Conservation (phyloP, 768 basidiomycete species). For the Nidularia pulvinata region DNA sequence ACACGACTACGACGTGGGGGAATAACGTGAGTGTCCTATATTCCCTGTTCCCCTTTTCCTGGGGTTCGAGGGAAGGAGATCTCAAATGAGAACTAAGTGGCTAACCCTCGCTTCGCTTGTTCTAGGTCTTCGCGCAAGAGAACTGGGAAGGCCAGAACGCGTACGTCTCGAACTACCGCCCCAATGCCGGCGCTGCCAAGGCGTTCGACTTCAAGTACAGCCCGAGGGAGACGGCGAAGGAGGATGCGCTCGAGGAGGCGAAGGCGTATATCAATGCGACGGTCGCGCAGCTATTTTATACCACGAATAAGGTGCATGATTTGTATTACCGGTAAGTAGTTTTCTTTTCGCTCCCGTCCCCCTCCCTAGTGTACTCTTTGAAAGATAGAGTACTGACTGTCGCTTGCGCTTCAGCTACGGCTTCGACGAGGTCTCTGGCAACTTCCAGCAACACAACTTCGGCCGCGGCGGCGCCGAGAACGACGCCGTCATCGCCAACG, state of each 20-base stretch:
- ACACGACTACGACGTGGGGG: constrained; percentile 83
- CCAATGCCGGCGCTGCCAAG: constrained; percentile 55
- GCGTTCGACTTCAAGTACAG: constrained; percentile 76
- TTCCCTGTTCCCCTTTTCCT: background rate
- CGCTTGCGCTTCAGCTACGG: constrained; percentile 58
- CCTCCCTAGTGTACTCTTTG: background rate
- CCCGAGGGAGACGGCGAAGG: constrained; percentile 54
- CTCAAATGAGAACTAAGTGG: background rate
- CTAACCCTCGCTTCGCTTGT: background rate
- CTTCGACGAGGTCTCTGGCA: constrained; percentile 89
- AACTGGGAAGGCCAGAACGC: constrained; percentile 78
- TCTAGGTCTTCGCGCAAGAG: constrained; percentile 92
- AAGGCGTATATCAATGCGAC: constrained; percentile 86
- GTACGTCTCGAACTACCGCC: constrained; percentile 79
- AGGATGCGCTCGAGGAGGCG: constrained; percentile 69
- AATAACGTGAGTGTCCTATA: constrained; percentile 60
- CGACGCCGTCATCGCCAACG: constrained; percentile 93
- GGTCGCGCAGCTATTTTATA: constrained; percentile 89
- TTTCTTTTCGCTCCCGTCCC: background rate
- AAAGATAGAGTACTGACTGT: background rate
- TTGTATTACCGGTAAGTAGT: constrained; percentile 67
- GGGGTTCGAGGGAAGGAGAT: too few species aligned
- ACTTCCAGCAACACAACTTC: constrained; percentile 99
- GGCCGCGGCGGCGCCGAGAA: constrained; percentile 84
- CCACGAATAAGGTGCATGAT: constrained; percentile 79